These are phyloP conservation scores for Phytophthora hibernalis DNA, from an alignment of 352 stramenopile genomes.

Conservation along the genomic window DNA sequence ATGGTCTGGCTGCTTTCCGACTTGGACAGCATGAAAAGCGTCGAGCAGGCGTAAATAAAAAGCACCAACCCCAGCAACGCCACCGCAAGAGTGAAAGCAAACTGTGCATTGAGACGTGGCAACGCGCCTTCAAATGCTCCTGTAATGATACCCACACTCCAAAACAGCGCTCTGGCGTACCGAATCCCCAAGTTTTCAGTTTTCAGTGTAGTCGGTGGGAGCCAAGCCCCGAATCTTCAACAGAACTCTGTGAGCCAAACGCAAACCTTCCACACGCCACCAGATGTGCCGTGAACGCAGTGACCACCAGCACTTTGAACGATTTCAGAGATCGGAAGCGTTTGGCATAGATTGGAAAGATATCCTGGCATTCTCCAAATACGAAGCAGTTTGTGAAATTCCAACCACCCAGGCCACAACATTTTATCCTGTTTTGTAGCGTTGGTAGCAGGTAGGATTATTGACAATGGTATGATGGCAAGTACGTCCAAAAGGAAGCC, in stretches of 20 bases:
- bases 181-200: conserved; percentile 11
- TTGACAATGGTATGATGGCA: conserved; percentile 50
- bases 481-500: conserved; percentile 55
- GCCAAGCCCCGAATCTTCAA: conserved; percentile 20
- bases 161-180: conserved; percentile 58
- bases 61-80: conserved; percentile 61
- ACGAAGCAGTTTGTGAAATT: conserved; percentile 64
- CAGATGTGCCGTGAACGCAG: conserved; percentile 51
- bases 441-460: conserved; percentile 18
- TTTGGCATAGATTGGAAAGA: conserved; percentile 58
- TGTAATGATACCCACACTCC: conserved; percentile 67
- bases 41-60: conserved; percentile 69
- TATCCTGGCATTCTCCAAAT: conserved; percentile 54
- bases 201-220: conserved; percentile 22
- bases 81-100: conserved; percentile 60
- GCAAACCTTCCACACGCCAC: conserved; percentile 54
- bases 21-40: conserved; percentile 77
- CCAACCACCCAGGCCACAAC: conserved; percentile 43
- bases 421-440: not conserved
- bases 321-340: conserved; percentile 62
- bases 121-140: conserved; percentile 59
- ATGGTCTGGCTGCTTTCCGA: conserved; percentile 60
- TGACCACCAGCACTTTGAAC: conserved; percentile 53
- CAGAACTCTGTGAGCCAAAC: conserved; percentile 28
- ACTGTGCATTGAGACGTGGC: conserved; percentile 44